Percentiles rank a stretch among this genome's conserved stretches.
Evolutionary conservation across 306 rosid genomes (phyloP).

Genomic region (Casuarina equisetifolia): DNA sequence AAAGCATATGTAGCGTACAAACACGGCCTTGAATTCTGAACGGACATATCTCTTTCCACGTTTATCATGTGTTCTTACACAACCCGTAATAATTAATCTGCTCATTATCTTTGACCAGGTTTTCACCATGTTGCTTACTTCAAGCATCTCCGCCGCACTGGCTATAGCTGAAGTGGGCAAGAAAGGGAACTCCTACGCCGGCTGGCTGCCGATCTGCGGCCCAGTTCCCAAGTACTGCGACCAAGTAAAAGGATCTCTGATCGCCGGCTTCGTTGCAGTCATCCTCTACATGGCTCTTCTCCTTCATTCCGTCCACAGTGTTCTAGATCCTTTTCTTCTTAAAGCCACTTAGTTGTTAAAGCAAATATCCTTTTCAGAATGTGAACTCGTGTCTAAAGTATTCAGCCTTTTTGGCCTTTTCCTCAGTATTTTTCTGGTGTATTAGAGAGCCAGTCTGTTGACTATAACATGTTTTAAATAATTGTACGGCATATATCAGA

Average conservation of each 20-base stretch:
- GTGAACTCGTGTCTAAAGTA: not conserved
- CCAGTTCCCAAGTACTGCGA: conserved; percentile 62
- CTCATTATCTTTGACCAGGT: conserved; percentile 43
- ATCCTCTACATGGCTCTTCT: conserved; percentile 45
- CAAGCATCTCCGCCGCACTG: conserved; percentile 70
- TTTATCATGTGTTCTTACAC: no score
- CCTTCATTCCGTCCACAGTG: conserved; percentile 32
- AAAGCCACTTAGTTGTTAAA: conserved; percentile 16
- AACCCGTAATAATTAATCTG: not conserved
- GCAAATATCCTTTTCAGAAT: no score
- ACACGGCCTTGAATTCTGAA: not conserved
- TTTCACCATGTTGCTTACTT: conserved; percentile 48
- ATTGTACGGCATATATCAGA: not conserved
- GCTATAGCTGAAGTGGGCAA: conserved; percentile 75
- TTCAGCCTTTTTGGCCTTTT: not conserved
- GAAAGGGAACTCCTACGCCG: conserved; percentile 66
- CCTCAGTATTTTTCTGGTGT: not conserved
- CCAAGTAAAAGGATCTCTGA: conserved; percentile 54
- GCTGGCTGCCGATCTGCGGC: conserved; percentile 78
- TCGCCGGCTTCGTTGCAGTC: conserved; percentile 44
- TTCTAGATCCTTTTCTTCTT: conserved; percentile 2
- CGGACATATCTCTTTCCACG: no score
- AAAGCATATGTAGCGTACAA: not conserved
- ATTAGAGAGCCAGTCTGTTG: not conserved
- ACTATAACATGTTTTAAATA: not conserved